Base-by-base conservation (phyloP, 2,329 filamentous ascomycete genomes). In the Trichocomaceae sp. region DNA sequence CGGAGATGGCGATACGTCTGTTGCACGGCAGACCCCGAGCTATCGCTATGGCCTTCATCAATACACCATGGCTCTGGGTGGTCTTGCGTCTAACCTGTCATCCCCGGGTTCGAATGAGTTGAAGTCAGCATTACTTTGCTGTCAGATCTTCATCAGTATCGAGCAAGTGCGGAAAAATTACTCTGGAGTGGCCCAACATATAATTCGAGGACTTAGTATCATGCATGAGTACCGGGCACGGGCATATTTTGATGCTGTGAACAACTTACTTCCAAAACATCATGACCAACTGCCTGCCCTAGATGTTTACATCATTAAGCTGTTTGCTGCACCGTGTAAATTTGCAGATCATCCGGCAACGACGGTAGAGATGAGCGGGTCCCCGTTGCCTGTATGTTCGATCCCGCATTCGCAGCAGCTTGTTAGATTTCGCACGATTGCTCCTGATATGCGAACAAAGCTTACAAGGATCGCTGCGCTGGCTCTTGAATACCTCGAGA, bases 121-220 rank as follows among this genome's bases (percentile, higher is more conserved):
- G 33, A 55, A 52, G 42, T 55, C 54, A 19, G 42, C 44, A 44
- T 51, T 55, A 44, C 54, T 55, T 44, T 55, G 54, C 33, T 55
- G 54, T 33, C 48, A 55, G 7, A 39, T 55, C 42, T 55, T 55
- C 20, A 55, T 55, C 42, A 55, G 54, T 35, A 55, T 55, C 44
- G 54, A 55, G 54, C 54, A 55, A 48, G 31, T 51, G 15, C 54
- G 42, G 26, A 35, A 41, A 17, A 51, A 55, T 44, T 47, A 44
- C 19, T 17, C 44, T 35, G 41, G 22, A 1, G 52, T 55, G 54
- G 54, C 42, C 44, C 54, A 47, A 10, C 54, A 55, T 41, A 55
- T 55, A 2, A 47, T 51, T 26, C 33, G 15, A 19, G 54, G 54
- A 51, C 54, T 55, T 20, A 50, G 26, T 2, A 55, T 55, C 23